A percentile compares a stretch with the other conserved stretches of the same genome.
Conservation (phyloP, 2,329 filamentous ascomycete genomes). For the Fusarium ramigenum region DNA sequence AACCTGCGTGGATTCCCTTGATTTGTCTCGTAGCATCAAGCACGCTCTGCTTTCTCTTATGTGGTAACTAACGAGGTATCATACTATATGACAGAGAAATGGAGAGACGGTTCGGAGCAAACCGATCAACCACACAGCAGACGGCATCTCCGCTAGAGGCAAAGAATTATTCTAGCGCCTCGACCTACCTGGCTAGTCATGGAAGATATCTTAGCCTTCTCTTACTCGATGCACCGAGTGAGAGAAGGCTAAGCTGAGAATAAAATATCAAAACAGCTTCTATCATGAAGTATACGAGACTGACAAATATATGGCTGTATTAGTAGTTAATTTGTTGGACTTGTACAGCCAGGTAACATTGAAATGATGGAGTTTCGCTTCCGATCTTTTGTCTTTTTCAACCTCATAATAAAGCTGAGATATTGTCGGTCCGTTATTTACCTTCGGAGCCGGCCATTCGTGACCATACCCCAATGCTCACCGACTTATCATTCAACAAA, state of each 20-base stretch:
- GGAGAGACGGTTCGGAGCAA: constrained; percentile 9
- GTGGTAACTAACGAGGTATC: neutral
- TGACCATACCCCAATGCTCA: constrained; percentile 5
- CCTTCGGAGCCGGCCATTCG: constrained; percentile 8
- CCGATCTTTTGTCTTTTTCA: neutral
- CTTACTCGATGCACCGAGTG: neutral
- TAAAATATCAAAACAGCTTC: neutral
- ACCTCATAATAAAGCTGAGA: neutral
- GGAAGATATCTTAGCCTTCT: neutral
- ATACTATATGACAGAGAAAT: neutral
- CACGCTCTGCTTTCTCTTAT: neutral
- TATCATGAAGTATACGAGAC: neutral
- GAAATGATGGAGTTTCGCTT: neutral
- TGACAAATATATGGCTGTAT: neutral
- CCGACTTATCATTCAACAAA: constrained; percentile 13
- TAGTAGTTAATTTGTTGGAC: neutral
- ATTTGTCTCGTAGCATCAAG: neutral
- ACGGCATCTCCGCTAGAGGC: constrained; percentile 15
- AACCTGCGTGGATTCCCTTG: neutral
- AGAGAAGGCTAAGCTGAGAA: neutral
- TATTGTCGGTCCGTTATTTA: neutral
- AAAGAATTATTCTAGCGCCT: constrained; percentile 19
- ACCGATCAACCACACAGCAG: neutral
- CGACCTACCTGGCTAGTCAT: neutral
- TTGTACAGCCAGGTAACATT: neutral